Evolutionary conservation across 1,139 yeast genomes (phyloP).

Genomic region (Pichia sp.): DNA sequence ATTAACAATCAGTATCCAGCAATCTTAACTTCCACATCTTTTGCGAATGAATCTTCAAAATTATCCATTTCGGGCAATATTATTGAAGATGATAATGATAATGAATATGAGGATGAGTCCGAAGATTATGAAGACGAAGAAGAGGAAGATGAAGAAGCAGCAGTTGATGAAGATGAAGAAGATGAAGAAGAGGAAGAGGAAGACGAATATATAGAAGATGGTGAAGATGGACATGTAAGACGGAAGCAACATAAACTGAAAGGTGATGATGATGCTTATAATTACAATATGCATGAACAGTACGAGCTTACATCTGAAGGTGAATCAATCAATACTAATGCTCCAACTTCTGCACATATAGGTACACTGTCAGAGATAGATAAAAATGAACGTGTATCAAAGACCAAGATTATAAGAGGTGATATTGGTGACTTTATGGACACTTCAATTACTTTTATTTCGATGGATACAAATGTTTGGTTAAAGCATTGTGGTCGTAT

Average conservation of each 20-base stretch:
- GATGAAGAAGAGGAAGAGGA: conserved; percentile 7
- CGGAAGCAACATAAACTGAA: too few species aligned
- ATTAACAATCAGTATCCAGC: conserved; percentile 23
- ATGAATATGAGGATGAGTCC: conserved; percentile 5
- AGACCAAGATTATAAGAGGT: conserved; percentile 18
- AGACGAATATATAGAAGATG: conserved; percentile 15
- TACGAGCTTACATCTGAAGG: conserved; percentile 8
- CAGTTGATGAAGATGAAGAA: neutral
- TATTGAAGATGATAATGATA: conserved; percentile 5
- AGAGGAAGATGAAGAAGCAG: conserved; percentile 5
- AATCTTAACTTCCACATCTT: conserved; percentile 4
- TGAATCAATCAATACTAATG: conserved; percentile 12
- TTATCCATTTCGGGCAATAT: neutral
- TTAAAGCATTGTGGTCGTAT: conserved; percentile 71
- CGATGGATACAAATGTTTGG: conserved; percentile 77
- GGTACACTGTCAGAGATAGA: conserved; percentile 10
- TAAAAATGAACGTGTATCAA: conserved; percentile 1
- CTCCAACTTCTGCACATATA: conserved; percentile 4
- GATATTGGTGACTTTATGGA: conserved; percentile 39
- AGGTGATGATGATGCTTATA: conserved; percentile 15
- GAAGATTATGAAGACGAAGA: conserved; percentile 15
- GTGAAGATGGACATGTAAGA: conserved; percentile 15
- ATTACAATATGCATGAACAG: conserved; percentile 8
- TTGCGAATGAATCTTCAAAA: neutral
- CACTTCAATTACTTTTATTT: conserved; percentile 48